These are phyloP conservation scores for Cladosporium sphaerospermum DNA, from an alignment of 2,329 filamentous ascomycete species.

Conservation along the genomic window DNA sequence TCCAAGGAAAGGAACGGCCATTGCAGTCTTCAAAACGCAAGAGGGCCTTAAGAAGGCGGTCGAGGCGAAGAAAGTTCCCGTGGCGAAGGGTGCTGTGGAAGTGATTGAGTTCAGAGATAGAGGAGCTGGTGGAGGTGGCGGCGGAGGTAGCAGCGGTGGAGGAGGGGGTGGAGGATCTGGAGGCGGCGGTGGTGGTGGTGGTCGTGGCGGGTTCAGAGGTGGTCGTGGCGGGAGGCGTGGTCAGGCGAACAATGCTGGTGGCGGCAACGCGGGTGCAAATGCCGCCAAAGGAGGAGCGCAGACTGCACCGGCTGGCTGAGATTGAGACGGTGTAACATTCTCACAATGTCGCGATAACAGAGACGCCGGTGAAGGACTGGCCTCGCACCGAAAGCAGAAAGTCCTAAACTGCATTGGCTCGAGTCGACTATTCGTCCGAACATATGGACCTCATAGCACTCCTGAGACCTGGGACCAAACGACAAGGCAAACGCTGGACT, in stretches of 20 bases:
- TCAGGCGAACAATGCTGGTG: neutral
- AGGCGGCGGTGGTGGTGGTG: conserved; percentile 8
- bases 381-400: too few species aligned
- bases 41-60: conserved; percentile 71
- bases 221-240: conserved; percentile 13
- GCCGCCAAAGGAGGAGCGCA: neutral
- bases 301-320: neutral
- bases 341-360: neutral
- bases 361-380: too few species aligned
- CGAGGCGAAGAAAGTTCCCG: conserved; percentile 69
- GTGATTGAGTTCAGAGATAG: conserved; percentile 72
- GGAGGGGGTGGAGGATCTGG: conserved; percentile 13
- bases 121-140: conserved; percentile 19
- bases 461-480: too few species aligned
- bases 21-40: conserved; percentile 77
- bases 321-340: neutral
- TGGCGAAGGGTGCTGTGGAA: conserved; percentile 80
- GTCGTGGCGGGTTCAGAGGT: conserved; percentile 13
- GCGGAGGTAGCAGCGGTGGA: conserved; percentile 20
- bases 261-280: neutral
- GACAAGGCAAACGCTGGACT: too few species aligned
- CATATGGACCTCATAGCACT: too few species aligned
- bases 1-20: conserved; percentile 89
- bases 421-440: too few species aligned
- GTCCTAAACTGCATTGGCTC: too few species aligned